Evolutionary conservation across 306 rosid species (phyloP), one percentile per base, ranked within the genome.

Genomic region (Aeschynomene evenia): DNA sequence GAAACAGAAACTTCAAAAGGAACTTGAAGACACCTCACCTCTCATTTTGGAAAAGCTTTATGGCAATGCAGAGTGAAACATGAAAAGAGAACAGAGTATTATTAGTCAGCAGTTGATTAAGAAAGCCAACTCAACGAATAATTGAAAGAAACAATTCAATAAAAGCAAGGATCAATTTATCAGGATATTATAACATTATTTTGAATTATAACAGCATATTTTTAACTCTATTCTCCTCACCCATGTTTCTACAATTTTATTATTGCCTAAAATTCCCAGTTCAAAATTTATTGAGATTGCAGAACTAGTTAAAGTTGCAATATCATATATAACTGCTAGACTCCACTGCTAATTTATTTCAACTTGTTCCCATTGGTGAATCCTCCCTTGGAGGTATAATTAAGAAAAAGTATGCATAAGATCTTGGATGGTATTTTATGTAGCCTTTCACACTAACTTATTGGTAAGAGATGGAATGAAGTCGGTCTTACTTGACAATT

Each of bases 31-130:
- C 65, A 60, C 51, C 87, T 58, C 79, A 94, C 99, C 99, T 86
- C 96, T 89, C 86, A 71, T 70, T 76, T 84, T 94, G 77, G 97
- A 89, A 78, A 86, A 91, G 90, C 99, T 94, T 85, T 80, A 77
- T 56, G 73, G 68, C 60, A 33, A 76, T 7, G 55, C n/a, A 63
- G 23, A 19, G 66, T 40, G 49, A 70, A 77, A 58, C 68, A 79
- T 67, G 81, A 76, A 80, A 82, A 72, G 68, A 80, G 18, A 83
- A 81, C 40, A 59, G 60, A 70, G 3, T 11, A 70, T 80, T 73
- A 86, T 80, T 73, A 86, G 89, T 68, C 57, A 40, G 19, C 21
- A 16, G 10, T 61, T 66, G 59, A 74, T 48, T 45, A 73, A 74
- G 61, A 70, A 79, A 78, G 36, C 9, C 66, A 63, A 84, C 80